These are phyloP conservation scores for Cutaneotrichosporon sp. DNA, from an alignment of 1,284 basidiomycete species.

Conservation along the genomic window DNA sequence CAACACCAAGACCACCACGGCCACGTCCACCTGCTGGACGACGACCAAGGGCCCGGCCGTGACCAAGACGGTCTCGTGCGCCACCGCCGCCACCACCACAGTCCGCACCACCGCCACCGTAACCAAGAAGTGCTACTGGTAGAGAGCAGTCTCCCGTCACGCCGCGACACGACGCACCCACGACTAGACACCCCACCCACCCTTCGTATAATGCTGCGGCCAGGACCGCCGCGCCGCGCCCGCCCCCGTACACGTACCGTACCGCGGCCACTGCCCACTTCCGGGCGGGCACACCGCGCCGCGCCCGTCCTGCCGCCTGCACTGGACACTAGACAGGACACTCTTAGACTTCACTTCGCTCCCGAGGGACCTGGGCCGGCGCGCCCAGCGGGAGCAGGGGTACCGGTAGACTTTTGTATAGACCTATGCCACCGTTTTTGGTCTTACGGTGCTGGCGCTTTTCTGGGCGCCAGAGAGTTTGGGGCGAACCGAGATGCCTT, in stretches of 20 bases:
- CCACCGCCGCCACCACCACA: slow-evolving; percentile 1
- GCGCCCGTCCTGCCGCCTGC: not conserved
- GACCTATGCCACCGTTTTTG: not conserved
- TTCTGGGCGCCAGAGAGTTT: not conserved
- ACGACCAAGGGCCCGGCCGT: slow-evolving; percentile 12
- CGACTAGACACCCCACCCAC: too few species aligned
- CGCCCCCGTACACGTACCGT: not conserved
- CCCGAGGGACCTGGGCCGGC: not conserved
- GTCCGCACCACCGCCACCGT: slow-evolving; percentile 7
- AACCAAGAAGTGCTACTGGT: slow-evolving; percentile 2
- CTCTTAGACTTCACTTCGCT: not conserved
- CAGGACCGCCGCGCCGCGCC: not conserved
- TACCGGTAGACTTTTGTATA: not conserved
- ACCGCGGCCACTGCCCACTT: not conserved
- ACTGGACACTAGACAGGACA: not conserved
- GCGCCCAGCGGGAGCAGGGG: not conserved
- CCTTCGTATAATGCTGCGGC: not conserved
- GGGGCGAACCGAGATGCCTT: not conserved
- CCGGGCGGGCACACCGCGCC: too few species aligned
- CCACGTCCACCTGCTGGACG: not conserved
- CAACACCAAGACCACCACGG: not conserved
- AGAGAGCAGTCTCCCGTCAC: not conserved
- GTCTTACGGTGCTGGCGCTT: not conserved
- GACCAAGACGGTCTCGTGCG: slow-evolving; percentile 9
- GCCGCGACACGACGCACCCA: not conserved